phyloP scores from a whole-genome alignment of 2,329 filamentous ascomycete species.

The Clarireedia hainanense region DNA sequence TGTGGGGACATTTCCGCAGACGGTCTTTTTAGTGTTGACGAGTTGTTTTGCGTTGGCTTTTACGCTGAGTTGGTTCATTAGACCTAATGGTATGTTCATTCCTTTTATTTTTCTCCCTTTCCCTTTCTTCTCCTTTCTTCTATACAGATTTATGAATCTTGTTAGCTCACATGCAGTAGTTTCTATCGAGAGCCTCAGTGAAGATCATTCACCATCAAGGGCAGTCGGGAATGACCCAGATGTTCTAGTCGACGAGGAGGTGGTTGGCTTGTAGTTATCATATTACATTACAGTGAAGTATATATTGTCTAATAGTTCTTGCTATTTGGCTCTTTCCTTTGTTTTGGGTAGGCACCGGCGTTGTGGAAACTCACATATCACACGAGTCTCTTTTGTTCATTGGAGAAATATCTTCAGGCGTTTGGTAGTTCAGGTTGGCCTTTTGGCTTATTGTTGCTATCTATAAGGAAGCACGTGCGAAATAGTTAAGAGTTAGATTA shows the following conservation, averaged over 20 bases:
- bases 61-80: slow-evolving; percentile 60
- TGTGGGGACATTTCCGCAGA: slow-evolving; percentile 68
- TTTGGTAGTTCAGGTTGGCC: too few relatives aligned
- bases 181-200: slow-evolving; percentile 12
- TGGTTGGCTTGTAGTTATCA: slow-evolving; percentile 5
- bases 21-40: slow-evolving; percentile 71
- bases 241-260: slow-evolving; percentile 16
- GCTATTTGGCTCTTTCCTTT: not conserved
- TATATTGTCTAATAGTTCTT: not conserved
- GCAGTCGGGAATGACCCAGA: slow-evolving; percentile 10
- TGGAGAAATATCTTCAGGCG: too few relatives aligned
- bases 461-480: too few relatives aligned
- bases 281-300: not conserved
- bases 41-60: slow-evolving; percentile 60
- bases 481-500: too few relatives aligned
- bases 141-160: not conserved
- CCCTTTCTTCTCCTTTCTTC: too few relatives aligned
- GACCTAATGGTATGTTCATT: slow-evolving; percentile 54
- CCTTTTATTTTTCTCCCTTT: too few relatives aligned
- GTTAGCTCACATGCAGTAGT: slow-evolving; percentile 10
- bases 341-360: not conserved
- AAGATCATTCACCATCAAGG: not conserved
- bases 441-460: too few relatives aligned
- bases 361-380: too few relatives aligned
- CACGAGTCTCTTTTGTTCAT: too few relatives aligned